A percentile compares a stretch with the other conserved stretches of the same genome.
phyloP scores from a whole-genome alignment of 2,329 filamentous ascomycete genomes.

The Dryadomyces sulphureus region DNA sequence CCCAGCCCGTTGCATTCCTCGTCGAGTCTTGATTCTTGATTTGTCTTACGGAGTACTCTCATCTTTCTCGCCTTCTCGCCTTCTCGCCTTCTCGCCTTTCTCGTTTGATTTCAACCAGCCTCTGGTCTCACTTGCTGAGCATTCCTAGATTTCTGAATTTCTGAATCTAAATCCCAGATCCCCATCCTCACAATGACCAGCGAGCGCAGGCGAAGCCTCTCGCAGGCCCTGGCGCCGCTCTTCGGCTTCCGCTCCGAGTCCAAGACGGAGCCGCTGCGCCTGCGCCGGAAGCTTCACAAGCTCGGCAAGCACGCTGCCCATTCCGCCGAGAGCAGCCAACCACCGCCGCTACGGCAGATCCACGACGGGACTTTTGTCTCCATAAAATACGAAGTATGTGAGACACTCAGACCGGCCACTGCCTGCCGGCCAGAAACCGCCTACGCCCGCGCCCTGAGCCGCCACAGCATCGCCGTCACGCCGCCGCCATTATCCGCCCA shows the following conservation, averaged over 20 bases:
- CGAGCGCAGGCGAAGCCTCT: slow-evolving; percentile 11
- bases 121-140: too few species aligned
- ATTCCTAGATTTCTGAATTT: too few species aligned
- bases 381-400: slow-evolving; percentile 1
- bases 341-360: slow-evolving; percentile 1
- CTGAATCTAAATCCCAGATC: too few species aligned
- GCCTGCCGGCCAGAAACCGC: background rate
- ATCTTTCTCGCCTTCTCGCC: too few species aligned
- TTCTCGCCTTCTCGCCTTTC: too few species aligned
- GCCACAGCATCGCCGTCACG: background rate
- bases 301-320: slow-evolving; percentile 9
- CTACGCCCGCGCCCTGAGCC: background rate
- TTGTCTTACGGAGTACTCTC: too few species aligned
- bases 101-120: too few species aligned
- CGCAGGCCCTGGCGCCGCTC: slow-evolving; percentile 2
- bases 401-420: background rate
- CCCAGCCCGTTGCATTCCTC: background rate
- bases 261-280: slow-evolving; percentile 11
- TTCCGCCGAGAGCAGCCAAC: slow-evolving; percentile 6
- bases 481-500: background rate
- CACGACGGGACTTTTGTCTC: slow-evolving; percentile 2
- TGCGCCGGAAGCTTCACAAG: slow-evolving; percentile 21
- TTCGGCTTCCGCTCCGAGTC: slow-evolving; percentile 6
- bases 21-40: too few species aligned
- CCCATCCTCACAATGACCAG: slow-evolving; percentile 6